Conservation (phyloP, 345 rosid species). For the Pugionium cornutum region DNA sequence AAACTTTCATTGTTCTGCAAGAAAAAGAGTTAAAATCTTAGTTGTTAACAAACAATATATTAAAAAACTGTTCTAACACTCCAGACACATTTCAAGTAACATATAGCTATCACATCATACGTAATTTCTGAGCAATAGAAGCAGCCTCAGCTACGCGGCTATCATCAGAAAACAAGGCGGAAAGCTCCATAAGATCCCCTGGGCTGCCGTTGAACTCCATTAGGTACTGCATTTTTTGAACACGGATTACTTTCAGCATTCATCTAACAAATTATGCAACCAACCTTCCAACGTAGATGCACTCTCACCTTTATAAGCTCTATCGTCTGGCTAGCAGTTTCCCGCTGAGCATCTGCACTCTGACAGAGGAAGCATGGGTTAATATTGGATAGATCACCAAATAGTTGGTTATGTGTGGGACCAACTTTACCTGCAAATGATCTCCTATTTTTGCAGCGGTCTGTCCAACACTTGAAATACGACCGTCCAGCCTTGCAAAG, state of each 20-base stretch:
- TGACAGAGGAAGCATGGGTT: conserved; percentile 41
- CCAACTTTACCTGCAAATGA: conserved; percentile 78
- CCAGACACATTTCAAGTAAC: conserved; percentile 31
- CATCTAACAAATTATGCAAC: conserved; percentile 14
- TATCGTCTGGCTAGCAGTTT: conserved; percentile 96
- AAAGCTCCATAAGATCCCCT: conserved; percentile 97
- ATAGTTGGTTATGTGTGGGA: conserved; percentile 13
- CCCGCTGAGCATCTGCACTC: conserved; percentile 99
- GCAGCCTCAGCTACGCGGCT: conserved; percentile 99
- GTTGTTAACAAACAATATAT: background rate
- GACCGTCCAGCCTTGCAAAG: conserved; percentile 88
- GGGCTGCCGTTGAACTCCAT: conserved; percentile 99
- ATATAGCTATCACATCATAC: conserved; percentile 47
- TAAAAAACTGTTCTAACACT: background rate
- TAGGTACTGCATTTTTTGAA: conserved; percentile 68
- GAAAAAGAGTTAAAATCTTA: conserved; percentile 7
- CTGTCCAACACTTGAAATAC: conserved; percentile 98
- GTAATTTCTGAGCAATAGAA: conserved; percentile 93
- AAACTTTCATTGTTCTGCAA: conserved; percentile 10
- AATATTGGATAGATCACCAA: conserved; percentile 19
- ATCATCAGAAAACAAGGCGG: conserved; percentile 96
- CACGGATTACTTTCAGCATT: conserved; percentile 21
- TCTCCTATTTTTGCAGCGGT: conserved; percentile 99
- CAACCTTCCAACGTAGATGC: conserved; percentile 23
- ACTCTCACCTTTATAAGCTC: conserved; percentile 85